Percentiles rank a stretch among this genome's conserved stretches.
Evolutionary conservation across 495 filamentous ascomycete genomes (phyloP).

Genomic region (Neurospora cerealis): DNA sequence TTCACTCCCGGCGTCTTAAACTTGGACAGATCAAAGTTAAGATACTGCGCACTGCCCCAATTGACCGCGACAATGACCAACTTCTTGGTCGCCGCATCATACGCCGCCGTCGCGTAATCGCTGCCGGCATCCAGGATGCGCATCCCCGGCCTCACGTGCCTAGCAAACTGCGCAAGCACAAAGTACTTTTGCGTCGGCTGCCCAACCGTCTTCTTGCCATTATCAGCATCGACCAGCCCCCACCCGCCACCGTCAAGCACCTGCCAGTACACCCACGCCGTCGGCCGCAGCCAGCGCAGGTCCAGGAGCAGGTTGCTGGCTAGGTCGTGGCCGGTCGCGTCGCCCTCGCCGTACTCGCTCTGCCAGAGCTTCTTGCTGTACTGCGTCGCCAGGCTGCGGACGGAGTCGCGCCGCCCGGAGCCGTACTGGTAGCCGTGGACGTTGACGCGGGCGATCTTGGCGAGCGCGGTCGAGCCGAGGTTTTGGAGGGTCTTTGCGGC

Average conservation of each 20-base stretch:
- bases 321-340: conserved; percentile 21
- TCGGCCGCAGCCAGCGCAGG: conserved; percentile 26
- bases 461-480: conserved; percentile 15
- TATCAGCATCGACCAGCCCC: conserved; percentile 26
- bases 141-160: conserved; percentile 28
- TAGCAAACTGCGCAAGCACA: conserved; percentile 25
- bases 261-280: conserved; percentile 34
- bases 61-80: conserved; percentile 29
- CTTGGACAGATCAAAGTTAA: conserved; percentile 26
- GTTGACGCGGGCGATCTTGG: conserved; percentile 21
- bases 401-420: conserved; percentile 14
- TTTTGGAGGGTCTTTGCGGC: conserved; percentile 20
- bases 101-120: conserved; percentile 25
- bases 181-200: conserved; percentile 26
- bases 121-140: conserved; percentile 23
- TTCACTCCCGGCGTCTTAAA: conserved; percentile 16
- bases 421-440: conserved; percentile 32
- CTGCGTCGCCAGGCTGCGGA: conserved; percentile 11
- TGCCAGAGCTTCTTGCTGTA: conserved; percentile 28
- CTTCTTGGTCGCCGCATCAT: conserved; percentile 19
- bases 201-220: conserved; percentile 16
- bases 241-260: conserved; percentile 26
- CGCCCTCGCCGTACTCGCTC: conserved; percentile 30
- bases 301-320: conserved; percentile 27
- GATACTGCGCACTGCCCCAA: conserved; percentile 24